Percentiles rank a stretch among this genome's conserved stretches.
phyloP scores from a whole-genome alignment of 2,329 filamentous ascomycete genomes.

The Pseudogymnoascus sp. region DNA sequence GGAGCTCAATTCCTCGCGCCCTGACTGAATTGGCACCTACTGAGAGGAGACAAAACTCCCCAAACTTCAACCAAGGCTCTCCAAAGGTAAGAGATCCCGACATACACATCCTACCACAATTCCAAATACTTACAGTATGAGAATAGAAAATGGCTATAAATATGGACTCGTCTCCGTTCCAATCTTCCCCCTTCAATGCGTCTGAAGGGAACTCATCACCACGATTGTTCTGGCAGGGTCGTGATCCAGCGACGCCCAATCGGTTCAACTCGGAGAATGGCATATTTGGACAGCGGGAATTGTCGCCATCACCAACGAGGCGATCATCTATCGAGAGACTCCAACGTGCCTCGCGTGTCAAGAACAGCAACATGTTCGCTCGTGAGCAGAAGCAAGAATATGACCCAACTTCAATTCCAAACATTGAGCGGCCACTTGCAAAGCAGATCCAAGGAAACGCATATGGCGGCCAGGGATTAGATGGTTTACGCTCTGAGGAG shows the following conservation, averaged over 20 bases:
- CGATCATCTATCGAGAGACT: slow-evolving; percentile 91
- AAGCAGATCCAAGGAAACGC: slow-evolving; percentile 64
- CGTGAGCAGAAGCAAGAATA: slow-evolving; percentile 89
- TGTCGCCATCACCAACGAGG: slow-evolving; percentile 61
- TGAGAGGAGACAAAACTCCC: slow-evolving; percentile 82
- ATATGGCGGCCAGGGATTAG: slow-evolving; percentile 50
- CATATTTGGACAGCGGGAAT: slow-evolving; percentile 45
- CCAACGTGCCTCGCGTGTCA: slow-evolving; percentile 88
- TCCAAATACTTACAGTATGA: slow-evolving; percentile 12
- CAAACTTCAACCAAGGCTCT: slow-evolving; percentile 68
- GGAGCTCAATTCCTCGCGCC: slow-evolving; percentile 56
- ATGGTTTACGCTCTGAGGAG: slow-evolving; percentile 44
- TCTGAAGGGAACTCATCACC: slow-evolving; percentile 58
- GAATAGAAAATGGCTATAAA: slow-evolving; percentile 57
- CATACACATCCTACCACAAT: background rate
- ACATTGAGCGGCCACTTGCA: slow-evolving; percentile 74
- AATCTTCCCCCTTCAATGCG: slow-evolving; percentile 63
- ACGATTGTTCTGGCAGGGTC: slow-evolving; percentile 80
- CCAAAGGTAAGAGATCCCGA: slow-evolving; percentile 49
- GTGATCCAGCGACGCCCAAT: slow-evolving; percentile 58
- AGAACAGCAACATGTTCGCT: slow-evolving; percentile 95
- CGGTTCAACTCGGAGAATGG: slow-evolving; percentile 62
- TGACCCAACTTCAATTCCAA: slow-evolving; percentile 67
- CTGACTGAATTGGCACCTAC: slow-evolving; percentile 83
- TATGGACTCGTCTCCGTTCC: slow-evolving; percentile 73